Percentiles rank a stretch among this genome's conserved stretches.
Evolutionary conservation across 2,329 filamentous ascomycete genomes (phyloP).

Genomic region (Epichloe elymi): DNA sequence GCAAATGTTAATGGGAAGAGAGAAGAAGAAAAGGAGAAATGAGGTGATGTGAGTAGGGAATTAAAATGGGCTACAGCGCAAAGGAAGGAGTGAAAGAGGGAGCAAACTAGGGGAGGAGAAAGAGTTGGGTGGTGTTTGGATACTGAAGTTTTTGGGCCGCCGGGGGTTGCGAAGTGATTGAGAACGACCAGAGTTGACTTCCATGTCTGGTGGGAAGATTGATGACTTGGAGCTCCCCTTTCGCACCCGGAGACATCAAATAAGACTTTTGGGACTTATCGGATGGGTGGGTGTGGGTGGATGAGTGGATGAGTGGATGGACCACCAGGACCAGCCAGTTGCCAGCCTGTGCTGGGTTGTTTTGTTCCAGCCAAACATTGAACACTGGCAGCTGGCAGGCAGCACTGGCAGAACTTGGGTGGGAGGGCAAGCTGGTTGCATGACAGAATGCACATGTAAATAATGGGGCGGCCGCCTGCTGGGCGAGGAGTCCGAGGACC

Average conservation of each 20-base stretch:
- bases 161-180: neutral
- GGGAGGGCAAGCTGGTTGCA: too few species aligned
- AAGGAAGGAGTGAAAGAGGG: constrained; percentile 15
- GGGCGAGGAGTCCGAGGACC: too few species aligned
- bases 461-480: neutral
- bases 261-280: too few species aligned
- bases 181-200: too few species aligned
- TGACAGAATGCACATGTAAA: neutral
- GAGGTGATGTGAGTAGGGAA: constrained; percentile 10
- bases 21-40: constrained; percentile 16
- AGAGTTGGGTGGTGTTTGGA: constrained; percentile 9
- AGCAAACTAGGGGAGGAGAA: constrained; percentile 11
- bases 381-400: neutral
- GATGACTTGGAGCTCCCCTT: too few species aligned
- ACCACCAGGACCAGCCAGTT: too few species aligned
- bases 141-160: constrained; percentile 2
- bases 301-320: too few species aligned
- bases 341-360: too few species aligned
- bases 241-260: too few species aligned
- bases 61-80: constrained; percentile 10
- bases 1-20: constrained; percentile 15
- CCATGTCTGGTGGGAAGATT: too few species aligned
- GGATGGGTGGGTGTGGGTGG: too few species aligned
- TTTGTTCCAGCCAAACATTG: neutral
- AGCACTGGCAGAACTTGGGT: too few species aligned